Percentiles rank a stretch among this genome's conserved stretches.
These are phyloP conservation scores for Thelonectria rubi DNA, from an alignment of 2,329 filamentous ascomycete genomes.

Conservation along the genomic window DNA sequence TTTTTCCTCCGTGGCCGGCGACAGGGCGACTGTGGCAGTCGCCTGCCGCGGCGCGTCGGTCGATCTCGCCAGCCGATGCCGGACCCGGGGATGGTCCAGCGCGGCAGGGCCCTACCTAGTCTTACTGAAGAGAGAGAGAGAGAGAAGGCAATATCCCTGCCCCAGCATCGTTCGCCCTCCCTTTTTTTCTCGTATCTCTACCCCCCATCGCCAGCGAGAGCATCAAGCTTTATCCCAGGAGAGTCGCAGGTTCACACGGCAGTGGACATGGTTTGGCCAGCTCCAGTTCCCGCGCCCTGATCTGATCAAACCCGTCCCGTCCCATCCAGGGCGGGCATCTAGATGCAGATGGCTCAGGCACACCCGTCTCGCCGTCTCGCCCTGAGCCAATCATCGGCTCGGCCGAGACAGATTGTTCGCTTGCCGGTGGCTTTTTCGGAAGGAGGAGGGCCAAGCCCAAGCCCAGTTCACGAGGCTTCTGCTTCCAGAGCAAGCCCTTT, in stretches of 20 bases:
- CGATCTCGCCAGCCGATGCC: neutral
- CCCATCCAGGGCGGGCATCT: no score
- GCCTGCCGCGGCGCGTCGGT: neutral
- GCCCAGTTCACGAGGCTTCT: neutral
- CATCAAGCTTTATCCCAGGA: neutral
- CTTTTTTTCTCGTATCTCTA: neutral
- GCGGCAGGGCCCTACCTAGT: neutral
- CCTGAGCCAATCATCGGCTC: no score
- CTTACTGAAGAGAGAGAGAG: neutral
- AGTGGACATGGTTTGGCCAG: neutral
- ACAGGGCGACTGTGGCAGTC: neutral
- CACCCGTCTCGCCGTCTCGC: no score
- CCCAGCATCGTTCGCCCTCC: neutral
- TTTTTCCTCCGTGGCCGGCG: neutral
- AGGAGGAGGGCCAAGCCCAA: no score
- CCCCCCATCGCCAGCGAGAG: neutral
- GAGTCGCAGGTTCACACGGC: neutral
- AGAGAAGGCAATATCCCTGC: neutral
- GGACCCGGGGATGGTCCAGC: no score
- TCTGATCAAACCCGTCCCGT: no score
- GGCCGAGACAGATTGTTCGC: no score
- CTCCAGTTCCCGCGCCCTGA: no score
- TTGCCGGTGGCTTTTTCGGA: no score
- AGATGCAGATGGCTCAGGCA: no score
- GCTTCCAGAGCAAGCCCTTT: neutral